Percentiles rank a stretch among this genome's conserved stretches.
phyloP scores from a whole-genome alignment of 75 land plant genomes.

The Pinus albicaulis region DNA sequence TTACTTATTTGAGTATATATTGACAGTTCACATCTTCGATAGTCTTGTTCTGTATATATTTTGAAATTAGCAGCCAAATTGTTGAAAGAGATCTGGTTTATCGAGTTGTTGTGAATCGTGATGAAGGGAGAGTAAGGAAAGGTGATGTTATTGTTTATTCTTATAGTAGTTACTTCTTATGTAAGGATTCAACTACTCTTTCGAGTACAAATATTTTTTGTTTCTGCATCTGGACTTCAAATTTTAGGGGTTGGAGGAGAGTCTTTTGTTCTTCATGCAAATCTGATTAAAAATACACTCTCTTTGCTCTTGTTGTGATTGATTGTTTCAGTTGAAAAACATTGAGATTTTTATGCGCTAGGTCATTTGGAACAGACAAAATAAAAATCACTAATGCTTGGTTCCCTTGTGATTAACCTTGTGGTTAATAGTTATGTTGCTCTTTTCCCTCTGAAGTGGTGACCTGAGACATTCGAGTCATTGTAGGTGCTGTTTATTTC shows the following conservation, averaged over 20 bases:
- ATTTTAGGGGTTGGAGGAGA: not conserved
- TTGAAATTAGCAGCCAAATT: too few species aligned
- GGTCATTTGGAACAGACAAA: not conserved
- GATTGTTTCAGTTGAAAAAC: not conserved
- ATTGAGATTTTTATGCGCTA: not conserved
- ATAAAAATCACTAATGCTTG: not conserved
- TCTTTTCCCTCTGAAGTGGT: not conserved
- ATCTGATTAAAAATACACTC: not conserved
- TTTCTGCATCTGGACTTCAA: not conserved
- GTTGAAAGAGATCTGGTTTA: too few species aligned
- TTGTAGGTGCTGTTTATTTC: slow-evolving; percentile 97
- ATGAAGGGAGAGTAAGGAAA: too few species aligned
- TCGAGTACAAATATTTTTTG: not conserved
- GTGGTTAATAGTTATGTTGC: not conserved
- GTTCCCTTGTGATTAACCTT: not conserved
- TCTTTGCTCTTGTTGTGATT: not conserved
- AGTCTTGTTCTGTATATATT: too few species aligned
- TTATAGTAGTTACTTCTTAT: not conserved
- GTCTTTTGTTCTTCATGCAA: not conserved
- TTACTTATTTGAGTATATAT: too few species aligned
- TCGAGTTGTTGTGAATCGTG: too few species aligned
- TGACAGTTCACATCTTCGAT: too few species aligned
- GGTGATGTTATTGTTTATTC: not conserved
- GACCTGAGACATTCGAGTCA: not conserved
- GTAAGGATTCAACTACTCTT: not conserved